Percentiles rank a stretch among this genome's conserved stretches.
Conservation (phyloP, 2,329 filamentous ascomycete species). For the Shiraia sp. region DNA sequence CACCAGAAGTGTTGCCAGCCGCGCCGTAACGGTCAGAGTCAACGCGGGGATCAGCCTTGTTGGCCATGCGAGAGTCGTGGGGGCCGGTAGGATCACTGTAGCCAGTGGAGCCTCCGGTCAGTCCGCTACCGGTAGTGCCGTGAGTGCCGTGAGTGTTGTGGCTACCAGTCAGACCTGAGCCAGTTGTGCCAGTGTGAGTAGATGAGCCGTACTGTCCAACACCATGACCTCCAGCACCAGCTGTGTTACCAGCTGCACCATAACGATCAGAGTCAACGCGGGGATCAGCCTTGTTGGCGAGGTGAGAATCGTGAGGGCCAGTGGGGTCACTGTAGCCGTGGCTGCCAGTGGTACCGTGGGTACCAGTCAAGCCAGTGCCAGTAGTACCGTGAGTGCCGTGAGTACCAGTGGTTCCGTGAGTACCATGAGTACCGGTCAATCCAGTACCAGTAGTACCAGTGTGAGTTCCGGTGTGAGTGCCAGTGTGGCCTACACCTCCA, state of each 20-base stretch:
- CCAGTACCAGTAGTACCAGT: constrained; percentile 8
- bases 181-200: constrained; percentile 4
- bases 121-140: background rate
- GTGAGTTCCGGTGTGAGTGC: constrained; percentile 11
- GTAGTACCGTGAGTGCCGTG: constrained; percentile 6
- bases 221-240: constrained; percentile 25
- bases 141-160: constrained; percentile 5
- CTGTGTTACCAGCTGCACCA: constrained; percentile 29
- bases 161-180: constrained; percentile 4
- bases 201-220: constrained; percentile 9
- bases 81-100: constrained; percentile 34
- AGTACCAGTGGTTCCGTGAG: constrained; percentile 16
- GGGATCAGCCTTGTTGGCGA: constrained; percentile 37
- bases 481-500: constrained; percentile 8
- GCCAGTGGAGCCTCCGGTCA: constrained; percentile 1
- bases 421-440: constrained; percentile 10
- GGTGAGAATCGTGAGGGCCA: constrained; percentile 33
- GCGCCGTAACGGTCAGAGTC: constrained; percentile 14
- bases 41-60: constrained; percentile 23
- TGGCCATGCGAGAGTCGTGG: constrained; percentile 27
- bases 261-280: constrained; percentile 33
- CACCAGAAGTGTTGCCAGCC: constrained; percentile 30
- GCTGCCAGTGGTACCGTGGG: constrained; percentile 1
- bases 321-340: constrained; percentile 21
- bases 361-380: constrained; percentile 9